phyloP scores from a whole-genome alignment of 2,329 filamentous ascomycete genomes.

The Sporothrix humicola region DNA sequence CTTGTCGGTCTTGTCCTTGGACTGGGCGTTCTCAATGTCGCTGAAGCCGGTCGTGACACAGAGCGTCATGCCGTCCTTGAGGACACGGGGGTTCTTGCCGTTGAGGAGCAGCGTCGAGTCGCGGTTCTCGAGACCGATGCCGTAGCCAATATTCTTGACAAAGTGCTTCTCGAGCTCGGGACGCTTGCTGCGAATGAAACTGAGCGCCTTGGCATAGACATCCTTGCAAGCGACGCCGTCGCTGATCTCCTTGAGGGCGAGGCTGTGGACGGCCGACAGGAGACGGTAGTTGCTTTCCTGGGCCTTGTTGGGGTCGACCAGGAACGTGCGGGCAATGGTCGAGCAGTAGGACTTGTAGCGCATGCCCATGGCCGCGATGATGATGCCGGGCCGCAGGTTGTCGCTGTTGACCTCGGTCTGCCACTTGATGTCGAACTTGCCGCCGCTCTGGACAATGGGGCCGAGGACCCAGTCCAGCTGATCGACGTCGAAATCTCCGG shows the following conservation, averaged over 20 bases:
- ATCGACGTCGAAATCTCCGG: slow-evolving; percentile 81
- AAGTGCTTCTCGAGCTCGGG: slow-evolving; percentile 96
- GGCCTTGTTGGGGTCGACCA: slow-evolving; percentile 95
- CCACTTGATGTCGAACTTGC: slow-evolving; percentile 90
- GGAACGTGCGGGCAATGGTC: slow-evolving; percentile 87
- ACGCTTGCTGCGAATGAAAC: slow-evolving; percentile 83
- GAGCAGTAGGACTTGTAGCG: slow-evolving; percentile 97
- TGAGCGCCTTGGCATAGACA: slow-evolving; percentile 85
- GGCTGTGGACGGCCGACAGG: slow-evolving; percentile 79
- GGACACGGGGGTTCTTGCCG: slow-evolving; percentile 77
- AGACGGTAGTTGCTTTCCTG: slow-evolving; percentile 96
- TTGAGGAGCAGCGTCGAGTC: slow-evolving; percentile 85
- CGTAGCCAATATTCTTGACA: slow-evolving; percentile 87
- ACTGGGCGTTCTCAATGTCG: slow-evolving; percentile 83
- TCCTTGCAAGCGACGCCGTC: slow-evolving; percentile 88
- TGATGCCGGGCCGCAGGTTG: slow-evolving; percentile 86
- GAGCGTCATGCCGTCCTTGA: slow-evolving; percentile 98
- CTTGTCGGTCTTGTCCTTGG: slow-evolving; percentile 88
- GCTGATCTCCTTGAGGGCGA: slow-evolving; percentile 87
- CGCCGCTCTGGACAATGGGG: slow-evolving; percentile 91
- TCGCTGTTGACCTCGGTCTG: slow-evolving; percentile 79
- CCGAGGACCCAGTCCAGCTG: slow-evolving; percentile 95
- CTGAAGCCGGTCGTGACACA: slow-evolving; percentile 88
- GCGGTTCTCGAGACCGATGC: slow-evolving; percentile 89
- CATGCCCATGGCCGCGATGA: slow-evolving; percentile 88